A percentile compares a stretch with the other conserved stretches of the same genome.
Evolutionary conservation across 768 basidiomycete species (phyloP).

Genomic region (Pleurotus eryngii): DNA sequence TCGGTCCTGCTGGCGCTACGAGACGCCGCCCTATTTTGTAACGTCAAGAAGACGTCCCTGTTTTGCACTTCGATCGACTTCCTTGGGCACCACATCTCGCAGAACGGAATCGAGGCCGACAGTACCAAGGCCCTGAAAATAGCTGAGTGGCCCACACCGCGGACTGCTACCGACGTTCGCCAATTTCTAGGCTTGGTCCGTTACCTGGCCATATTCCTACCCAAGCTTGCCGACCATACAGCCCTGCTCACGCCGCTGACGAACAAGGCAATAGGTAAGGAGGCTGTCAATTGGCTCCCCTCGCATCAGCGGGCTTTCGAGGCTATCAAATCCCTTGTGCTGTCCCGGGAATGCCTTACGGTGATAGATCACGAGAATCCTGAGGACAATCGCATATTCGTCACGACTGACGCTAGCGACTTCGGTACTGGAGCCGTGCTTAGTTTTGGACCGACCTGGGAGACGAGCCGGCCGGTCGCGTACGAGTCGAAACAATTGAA

Average conservation of each 20-base stretch:
- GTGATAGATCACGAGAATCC: neutral
- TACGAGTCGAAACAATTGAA: conserved; percentile 19
- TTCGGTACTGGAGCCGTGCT: conserved; percentile 21
- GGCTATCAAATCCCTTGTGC: conserved; percentile 11
- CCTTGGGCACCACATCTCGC: too few relatives aligned
- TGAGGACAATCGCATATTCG: conserved; percentile 21
- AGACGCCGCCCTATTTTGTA: too few relatives aligned
- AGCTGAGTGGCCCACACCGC: too few relatives aligned
- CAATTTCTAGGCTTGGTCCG: neutral
- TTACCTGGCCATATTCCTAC: neutral
- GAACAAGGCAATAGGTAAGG: conserved; percentile 10
- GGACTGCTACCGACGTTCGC: too few relatives aligned
- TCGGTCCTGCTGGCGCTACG: too few relatives aligned
- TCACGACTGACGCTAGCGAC: conserved; percentile 24
- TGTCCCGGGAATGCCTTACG: conserved; percentile 2
- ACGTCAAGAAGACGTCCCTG: too few relatives aligned
- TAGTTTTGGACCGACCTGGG: conserved; percentile 20
- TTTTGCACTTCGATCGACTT: too few relatives aligned
- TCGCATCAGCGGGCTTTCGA: too few relatives aligned
- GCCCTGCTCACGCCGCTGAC: conserved; percentile 14
- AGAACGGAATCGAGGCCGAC: too few relatives aligned
- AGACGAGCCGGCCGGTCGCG: conserved; percentile 24
- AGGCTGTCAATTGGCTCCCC: too few relatives aligned
- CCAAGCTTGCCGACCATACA: conserved; percentile 16
- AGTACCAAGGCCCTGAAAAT: too few relatives aligned